phyloP scores from a whole-genome alignment of 2,329 filamentous ascomycete species.

The Hortaea sp. region DNA sequence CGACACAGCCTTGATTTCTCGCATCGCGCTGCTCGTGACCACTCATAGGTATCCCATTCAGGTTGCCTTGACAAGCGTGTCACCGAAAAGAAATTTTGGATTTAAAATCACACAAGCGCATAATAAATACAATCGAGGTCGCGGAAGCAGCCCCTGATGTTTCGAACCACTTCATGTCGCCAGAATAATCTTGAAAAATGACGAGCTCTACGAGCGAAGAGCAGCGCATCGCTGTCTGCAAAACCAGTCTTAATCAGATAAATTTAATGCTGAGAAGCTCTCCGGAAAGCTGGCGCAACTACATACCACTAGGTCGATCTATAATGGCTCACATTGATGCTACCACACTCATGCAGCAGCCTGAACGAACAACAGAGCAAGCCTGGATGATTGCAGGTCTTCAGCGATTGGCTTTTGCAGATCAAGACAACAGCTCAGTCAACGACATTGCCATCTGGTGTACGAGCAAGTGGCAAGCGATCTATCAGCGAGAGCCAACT shows the following conservation, averaged over 20 bases:
- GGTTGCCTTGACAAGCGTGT: too few species aligned
- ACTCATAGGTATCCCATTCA: too few species aligned
- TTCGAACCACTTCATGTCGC: too few species aligned
- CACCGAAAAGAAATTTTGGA: too few species aligned
- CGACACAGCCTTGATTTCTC: too few species aligned
- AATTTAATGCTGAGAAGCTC: slow-evolving; percentile 22
- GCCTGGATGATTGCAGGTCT: slow-evolving; percentile 34
- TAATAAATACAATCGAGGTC: too few species aligned
- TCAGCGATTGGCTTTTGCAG: slow-evolving; percentile 41
- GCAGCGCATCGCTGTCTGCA: slow-evolving; percentile 20
- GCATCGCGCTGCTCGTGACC: too few species aligned
- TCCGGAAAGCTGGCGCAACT: slow-evolving; percentile 19
- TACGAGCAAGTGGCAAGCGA: slow-evolving; percentile 35
- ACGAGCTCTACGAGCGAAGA: slow-evolving; percentile 15
- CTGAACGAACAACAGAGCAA: slow-evolving; percentile 28
- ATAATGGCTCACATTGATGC: slow-evolving; percentile 30
- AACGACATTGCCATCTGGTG: slow-evolving; percentile 42
- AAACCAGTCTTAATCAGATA: slow-evolving; percentile 24
- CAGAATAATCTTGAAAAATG: too few species aligned
- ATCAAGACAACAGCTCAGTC: slow-evolving; percentile 37
- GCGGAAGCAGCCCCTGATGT: too few species aligned
- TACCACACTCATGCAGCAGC: slow-evolving; percentile 29
- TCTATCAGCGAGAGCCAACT: slow-evolving; percentile 36
- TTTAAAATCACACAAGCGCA: too few species aligned
- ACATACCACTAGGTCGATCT: slow-evolving; percentile 25